Percentiles rank a stretch among this genome's conserved stretches.
Evolutionary conservation across 306 rosid species (phyloP).

Genomic region (Potentilla sterilis): DNA sequence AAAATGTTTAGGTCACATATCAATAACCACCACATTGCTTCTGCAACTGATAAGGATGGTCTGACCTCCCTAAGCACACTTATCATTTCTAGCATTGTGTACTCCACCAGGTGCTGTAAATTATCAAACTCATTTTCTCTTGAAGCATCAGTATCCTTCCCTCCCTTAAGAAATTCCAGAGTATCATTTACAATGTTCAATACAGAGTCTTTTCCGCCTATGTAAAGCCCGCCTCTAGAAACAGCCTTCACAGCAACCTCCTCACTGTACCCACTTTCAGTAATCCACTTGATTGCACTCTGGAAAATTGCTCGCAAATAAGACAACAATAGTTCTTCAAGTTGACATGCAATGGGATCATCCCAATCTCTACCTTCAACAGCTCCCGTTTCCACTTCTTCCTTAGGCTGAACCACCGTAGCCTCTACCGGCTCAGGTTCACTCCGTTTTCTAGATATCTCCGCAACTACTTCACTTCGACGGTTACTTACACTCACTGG

Average conservation of each 20-base stretch:
- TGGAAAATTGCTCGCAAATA: slow-evolving; percentile 47
- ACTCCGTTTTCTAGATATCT: background rate
- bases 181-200: slow-evolving; percentile 38
- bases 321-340: slow-evolving; percentile 45
- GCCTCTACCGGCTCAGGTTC: slow-evolving; percentile 17
- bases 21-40: slow-evolving; percentile 74
- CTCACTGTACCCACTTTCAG: slow-evolving; percentile 46
- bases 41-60: slow-evolving; percentile 54
- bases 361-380: slow-evolving; percentile 48
- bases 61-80: slow-evolving; percentile 51
- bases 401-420: slow-evolving; percentile 22
- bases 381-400: slow-evolving; percentile 19
- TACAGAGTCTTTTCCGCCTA: slow-evolving; percentile 41
- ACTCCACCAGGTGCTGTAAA: slow-evolving; percentile 45
- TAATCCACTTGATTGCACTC: slow-evolving; percentile 42
- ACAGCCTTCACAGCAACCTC: slow-evolving; percentile 37
- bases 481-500: slow-evolving; percentile 8
- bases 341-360: slow-evolving; percentile 46
- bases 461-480: slow-evolving; percentile 17
- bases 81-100: slow-evolving; percentile 61
- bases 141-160: slow-evolving; percentile 20
- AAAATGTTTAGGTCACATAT: slow-evolving; percentile 54
- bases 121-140: slow-evolving; percentile 31
- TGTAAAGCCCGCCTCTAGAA: slow-evolving; percentile 49
- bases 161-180: slow-evolving; percentile 31